Evolutionary conservation across 2,329 filamentous ascomycete species (phyloP).

Genomic region (Monilinia fructicola): DNA sequence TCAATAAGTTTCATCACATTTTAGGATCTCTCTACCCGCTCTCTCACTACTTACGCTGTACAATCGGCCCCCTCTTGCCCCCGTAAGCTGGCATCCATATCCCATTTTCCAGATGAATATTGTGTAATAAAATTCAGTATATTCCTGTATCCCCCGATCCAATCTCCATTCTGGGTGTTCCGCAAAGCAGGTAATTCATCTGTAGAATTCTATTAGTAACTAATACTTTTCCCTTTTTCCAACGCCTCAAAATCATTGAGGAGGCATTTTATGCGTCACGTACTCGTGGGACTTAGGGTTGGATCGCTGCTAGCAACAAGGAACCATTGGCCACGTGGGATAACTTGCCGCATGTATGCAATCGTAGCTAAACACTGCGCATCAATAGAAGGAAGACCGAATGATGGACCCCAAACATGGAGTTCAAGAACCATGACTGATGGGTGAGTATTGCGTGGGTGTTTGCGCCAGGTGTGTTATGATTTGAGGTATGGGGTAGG

Average conservation of each 20-base stretch:
- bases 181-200: conserved; percentile 58
- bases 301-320: conserved; percentile 73
- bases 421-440: conserved; percentile 60
- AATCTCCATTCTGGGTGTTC: conserved; percentile 48
- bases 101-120: conserved; percentile 48
- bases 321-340: conserved; percentile 62
- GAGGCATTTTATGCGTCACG: conserved; percentile 40
- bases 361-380: conserved; percentile 84
- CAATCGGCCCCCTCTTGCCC: conserved; percentile 49
- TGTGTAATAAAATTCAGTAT: conserved; percentile 51
- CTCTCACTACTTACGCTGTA: conserved; percentile 45
- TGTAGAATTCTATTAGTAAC: conserved; percentile 36
- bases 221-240: not conserved
- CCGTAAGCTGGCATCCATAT: conserved; percentile 47
- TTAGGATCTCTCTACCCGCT: not conserved
- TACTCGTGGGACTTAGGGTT: conserved; percentile 68
- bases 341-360: conserved; percentile 67
- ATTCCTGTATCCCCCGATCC: conserved; percentile 54
- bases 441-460: not conserved
- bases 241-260: not conserved
- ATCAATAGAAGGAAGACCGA: conserved; percentile 86
- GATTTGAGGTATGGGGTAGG: not conserved
- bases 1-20: not conserved
- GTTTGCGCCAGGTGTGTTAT: not conserved
- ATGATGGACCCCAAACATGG: conserved; percentile 87